phyloP scores from a whole-genome alignment of 1,139 yeast genomes.

The Suhomyces anneliseae region DNA sequence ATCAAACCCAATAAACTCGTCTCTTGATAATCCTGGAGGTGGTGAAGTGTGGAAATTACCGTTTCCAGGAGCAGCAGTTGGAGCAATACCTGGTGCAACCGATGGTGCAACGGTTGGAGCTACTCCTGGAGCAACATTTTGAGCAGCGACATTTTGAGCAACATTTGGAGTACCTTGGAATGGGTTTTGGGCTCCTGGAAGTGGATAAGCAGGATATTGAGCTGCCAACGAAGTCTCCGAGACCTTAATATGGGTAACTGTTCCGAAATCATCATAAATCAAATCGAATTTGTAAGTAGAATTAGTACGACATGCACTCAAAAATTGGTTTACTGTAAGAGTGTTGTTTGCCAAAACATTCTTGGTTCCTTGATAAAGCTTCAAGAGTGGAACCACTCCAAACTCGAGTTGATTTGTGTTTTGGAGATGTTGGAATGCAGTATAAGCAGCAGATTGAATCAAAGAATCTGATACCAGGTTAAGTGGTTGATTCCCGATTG shows the following conservation, averaged over 20 bases:
- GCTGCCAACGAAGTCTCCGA: constrained; percentile 7
- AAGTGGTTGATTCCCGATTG: constrained; percentile 1
- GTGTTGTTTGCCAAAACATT: constrained; percentile 24
- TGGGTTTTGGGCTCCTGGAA: background rate
- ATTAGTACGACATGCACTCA: constrained; percentile 34
- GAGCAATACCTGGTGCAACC: background rate
- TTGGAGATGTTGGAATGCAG: constrained; percentile 36
- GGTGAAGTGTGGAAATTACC: constrained; percentile 3
- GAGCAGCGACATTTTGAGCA: background rate
- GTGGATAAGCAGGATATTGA: background rate
- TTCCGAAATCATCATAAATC: constrained; percentile 49
- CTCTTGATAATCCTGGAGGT: constrained; percentile 7
- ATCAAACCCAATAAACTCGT: constrained; percentile 4
- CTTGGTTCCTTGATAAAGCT: constrained; percentile 36
- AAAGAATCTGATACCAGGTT: constrained; percentile 6
- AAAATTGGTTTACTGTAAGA: constrained; percentile 45
- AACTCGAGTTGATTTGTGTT: constrained; percentile 36
- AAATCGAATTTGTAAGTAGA: constrained; percentile 40
- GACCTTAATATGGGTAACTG: constrained; percentile 45
- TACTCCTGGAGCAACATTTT: too few relatives aligned
- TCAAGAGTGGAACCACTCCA: constrained; percentile 38
- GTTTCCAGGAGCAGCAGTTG: background rate
- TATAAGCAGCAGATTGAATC: constrained; percentile 32
- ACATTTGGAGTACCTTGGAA: background rate
- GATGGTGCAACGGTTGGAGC: background rate